Percentiles rank a stretch among this genome's conserved stretches.
phyloP scores from a whole-genome alignment of 345 rosid species.

The Brassica carinata region DNA sequence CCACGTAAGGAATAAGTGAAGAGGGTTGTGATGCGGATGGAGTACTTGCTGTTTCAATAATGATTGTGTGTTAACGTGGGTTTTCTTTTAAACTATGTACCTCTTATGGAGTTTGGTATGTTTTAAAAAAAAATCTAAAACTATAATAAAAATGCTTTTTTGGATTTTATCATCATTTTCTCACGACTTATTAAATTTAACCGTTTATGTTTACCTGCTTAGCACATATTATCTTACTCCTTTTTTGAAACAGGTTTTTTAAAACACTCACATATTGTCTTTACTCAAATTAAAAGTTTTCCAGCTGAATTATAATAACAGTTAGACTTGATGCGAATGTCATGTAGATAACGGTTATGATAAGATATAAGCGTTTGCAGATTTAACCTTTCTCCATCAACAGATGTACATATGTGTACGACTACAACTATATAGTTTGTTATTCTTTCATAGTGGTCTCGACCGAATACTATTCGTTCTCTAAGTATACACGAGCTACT shows the following conservation, averaged over 20 bases:
- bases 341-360: too few relatives aligned
- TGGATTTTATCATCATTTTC: not conserved
- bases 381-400: not conserved
- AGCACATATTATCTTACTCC: too few relatives aligned
- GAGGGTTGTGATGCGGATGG: not conserved
- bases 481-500: not conserved
- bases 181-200: not conserved
- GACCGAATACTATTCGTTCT: not conserved
- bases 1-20: not conserved
- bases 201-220: not conserved
- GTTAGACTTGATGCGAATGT: not conserved
- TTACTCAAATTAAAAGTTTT: not conserved
- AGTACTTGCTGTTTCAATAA: not conserved
- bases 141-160: not conserved
- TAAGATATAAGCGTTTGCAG: not conserved
- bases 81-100: not conserved
- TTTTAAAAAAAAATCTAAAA: not conserved
- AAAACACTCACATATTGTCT: not conserved
- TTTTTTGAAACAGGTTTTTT: too few relatives aligned
- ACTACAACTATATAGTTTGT: not conserved
- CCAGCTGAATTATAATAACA: not conserved
- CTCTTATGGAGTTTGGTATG: not conserved
- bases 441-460: not conserved
- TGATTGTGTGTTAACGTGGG: not conserved
- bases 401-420: not conserved